A percentile compares a stretch with the other conserved stretches of the same genome.
These are phyloP conservation scores for Trichoderma asperellum DNA, from an alignment of 2,329 filamentous ascomycete genomes.

Conservation along the genomic window DNA sequence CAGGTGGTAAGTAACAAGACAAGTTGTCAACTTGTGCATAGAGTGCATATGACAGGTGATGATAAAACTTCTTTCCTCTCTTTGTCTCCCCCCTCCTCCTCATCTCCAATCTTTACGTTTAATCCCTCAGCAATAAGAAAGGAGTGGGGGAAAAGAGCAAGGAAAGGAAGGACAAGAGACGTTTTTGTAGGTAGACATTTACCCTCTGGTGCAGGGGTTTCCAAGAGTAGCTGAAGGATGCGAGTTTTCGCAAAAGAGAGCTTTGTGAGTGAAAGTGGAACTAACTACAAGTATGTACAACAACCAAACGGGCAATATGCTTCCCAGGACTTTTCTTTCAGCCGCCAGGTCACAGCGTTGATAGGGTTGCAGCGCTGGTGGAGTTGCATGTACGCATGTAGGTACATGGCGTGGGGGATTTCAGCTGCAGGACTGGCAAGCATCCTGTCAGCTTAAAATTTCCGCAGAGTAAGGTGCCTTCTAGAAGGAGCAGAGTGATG, in stretches of 20 bases:
- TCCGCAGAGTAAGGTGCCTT: background rate
- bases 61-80: background rate
- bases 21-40: background rate
- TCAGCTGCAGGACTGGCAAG: background rate
- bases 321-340: background rate
- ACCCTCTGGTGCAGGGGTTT: too few species aligned
- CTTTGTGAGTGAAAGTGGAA: too few species aligned
- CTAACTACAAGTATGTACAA: too few species aligned
- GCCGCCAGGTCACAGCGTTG: background rate
- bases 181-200: too few species aligned
- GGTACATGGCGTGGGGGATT: background rate
- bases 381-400: background rate
- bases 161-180: too few species aligned
- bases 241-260: too few species aligned
- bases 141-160: too few species aligned
- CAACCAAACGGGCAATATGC: background rate
- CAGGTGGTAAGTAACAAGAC: background rate
- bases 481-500: background rate
- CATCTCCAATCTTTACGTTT: background rate
- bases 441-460: background rate
- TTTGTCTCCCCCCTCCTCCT: background rate
- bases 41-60: background rate
- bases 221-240: too few species aligned
- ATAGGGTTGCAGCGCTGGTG: background rate
- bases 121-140: background rate